phyloP scores from a whole-genome alignment of 352 stramenopile genomes.

The Elongisporangium anandrum region DNA sequence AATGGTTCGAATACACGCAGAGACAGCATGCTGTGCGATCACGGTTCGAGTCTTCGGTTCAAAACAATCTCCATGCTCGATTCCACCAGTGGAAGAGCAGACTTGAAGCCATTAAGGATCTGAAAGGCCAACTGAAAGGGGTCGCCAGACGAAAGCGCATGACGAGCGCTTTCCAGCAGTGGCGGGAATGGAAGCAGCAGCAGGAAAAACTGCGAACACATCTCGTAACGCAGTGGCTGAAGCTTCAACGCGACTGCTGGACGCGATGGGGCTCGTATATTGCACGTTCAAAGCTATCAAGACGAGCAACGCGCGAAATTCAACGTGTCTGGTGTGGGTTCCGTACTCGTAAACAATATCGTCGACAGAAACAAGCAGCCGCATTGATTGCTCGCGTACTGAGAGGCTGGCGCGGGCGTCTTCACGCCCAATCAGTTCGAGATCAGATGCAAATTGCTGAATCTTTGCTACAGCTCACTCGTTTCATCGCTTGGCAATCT shows the following conservation, averaged over 20 bases:
- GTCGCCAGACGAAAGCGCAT: slow-evolving; percentile 5
- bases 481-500: not conserved
- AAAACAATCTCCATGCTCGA: not conserved
- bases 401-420: not conserved
- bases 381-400: not conserved
- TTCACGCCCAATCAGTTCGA: not conserved
- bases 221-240: not conserved
- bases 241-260: slow-evolving; percentile 2
- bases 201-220: slow-evolving; percentile 5
- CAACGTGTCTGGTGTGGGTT: not conserved
- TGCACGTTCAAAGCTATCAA: not conserved
- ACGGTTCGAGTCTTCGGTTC: not conserved
- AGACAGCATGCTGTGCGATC: not conserved
- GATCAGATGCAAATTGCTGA: not conserved
- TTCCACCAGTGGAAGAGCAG: slow-evolving; percentile 5
- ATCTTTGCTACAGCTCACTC: not conserved
- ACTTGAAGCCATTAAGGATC: not conserved
- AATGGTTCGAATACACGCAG: not conserved
- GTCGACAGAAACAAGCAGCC: not conserved
- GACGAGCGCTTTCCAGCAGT: slow-evolving; percentile 2
- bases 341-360: not conserved
- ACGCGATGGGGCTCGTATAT: not conserved
- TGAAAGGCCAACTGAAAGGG: slow-evolving; percentile 4
- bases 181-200: slow-evolving; percentile 3
- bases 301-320: not conserved